Base-by-base conservation (phyloP, 1,139 yeast species). In the Blastobotrys petasosporus region DNA sequence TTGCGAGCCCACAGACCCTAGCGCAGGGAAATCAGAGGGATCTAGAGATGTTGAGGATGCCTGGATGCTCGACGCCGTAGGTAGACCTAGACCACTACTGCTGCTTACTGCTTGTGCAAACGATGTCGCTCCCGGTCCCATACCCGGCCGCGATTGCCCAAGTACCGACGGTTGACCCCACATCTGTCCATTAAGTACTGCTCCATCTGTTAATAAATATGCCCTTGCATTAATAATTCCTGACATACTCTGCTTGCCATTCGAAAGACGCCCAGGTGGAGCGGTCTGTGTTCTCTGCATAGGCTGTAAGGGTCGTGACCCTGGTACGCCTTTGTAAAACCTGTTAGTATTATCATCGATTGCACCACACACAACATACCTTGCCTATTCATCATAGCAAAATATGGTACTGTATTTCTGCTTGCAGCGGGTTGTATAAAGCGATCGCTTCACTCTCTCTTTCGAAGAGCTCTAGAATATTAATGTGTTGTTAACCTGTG, bases 11-110 rank as follows among this genome's bases (percentile, higher is more conserved):
- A 41, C 47, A 11, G 48, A 15, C 53, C 42, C 50, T 28, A 63
- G 45, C 4, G 64, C 58, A 7, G 66, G 65, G 44, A 62, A 63
- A 31, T 63, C 64, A 33, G 57, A 49, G 23, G 53, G 49, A 43
- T 60, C 60, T 16, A 55, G 49, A 3, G 59, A 43, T 5, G 57
- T n/a, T 30, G 44, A 16, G 12, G 44, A 23, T 39, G 50, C 33
- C 12, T 39, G 39, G 41, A 51, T 35, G 23, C 51, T 41, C 40
- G 49, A 16, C 20, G 48, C 44, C 37, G 49, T 41, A 17, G 47
- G 15, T 31, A 13, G 33, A 31, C 15, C 33, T n/a, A 13, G 5
- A 5, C 33, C 33, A 8, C 15, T 31, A 33, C 46, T 46, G 32
- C 39, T 42, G 41, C 46, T 48, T 11, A 51, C 52, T 4, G 53